phyloP scores from a whole-genome alignment of 1,139 yeast species.

The Nakaseomyces bracarensis region DNA sequence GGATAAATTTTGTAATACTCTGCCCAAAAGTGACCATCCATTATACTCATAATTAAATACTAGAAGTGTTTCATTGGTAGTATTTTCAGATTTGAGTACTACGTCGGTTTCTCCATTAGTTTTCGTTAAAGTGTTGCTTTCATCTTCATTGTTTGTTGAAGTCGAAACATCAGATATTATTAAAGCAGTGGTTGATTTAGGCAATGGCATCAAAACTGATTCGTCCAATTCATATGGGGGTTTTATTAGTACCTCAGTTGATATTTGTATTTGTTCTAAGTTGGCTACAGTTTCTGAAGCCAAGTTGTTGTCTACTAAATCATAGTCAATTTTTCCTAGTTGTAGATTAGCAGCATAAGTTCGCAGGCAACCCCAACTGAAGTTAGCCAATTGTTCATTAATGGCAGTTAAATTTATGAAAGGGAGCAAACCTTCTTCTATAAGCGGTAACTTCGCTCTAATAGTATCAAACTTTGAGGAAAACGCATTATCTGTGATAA shows the following conservation, averaged over 20 bases:
- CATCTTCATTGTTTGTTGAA: conserved; percentile 28
- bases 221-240: conserved; percentile 37
- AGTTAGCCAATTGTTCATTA: conserved; percentile 59
- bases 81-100: not conserved
- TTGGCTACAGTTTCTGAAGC: conserved; percentile 7
- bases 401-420: conserved; percentile 54
- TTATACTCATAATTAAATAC: conserved; percentile 66
- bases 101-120: conserved; percentile 10
- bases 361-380: conserved; percentile 49
- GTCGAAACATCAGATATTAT: conserved; percentile 38
- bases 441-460: conserved; percentile 62
- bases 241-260: conserved; percentile 35
- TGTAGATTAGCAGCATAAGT: conserved; percentile 43
- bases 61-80: conserved; percentile 28
- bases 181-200: conserved; percentile 63
- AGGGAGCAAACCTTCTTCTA: conserved; percentile 46
- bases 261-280: conserved; percentile 32
- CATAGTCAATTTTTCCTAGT: conserved; percentile 21
- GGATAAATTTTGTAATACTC: conserved; percentile 59
- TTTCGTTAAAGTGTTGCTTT: not conserved
- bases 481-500: conserved; percentile 50
- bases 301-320: conserved; percentile 29
- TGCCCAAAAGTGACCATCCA: conserved; percentile 83
- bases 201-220: conserved; percentile 36
- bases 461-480: conserved; percentile 50